These are phyloP conservation scores for Fusarium citri DNA, from an alignment of 2,329 filamentous ascomycete genomes.

Conservation along the genomic window DNA sequence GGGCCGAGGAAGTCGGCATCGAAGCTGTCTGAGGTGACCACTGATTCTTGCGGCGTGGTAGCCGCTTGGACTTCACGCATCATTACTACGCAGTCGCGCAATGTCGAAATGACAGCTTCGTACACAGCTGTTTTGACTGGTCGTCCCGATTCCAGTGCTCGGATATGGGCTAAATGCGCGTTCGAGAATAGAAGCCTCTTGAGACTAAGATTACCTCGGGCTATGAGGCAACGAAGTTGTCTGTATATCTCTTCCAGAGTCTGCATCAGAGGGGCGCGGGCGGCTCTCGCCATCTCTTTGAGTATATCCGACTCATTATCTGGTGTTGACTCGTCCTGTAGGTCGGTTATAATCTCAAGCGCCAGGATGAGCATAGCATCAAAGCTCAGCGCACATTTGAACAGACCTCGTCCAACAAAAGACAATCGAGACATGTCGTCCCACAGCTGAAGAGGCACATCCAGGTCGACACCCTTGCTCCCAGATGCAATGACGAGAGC, in stretches of 20 bases:
- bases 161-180: constrained; percentile 41
- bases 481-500: constrained; percentile 40
- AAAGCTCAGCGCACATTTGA: constrained; percentile 45
- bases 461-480: constrained; percentile 30
- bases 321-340: constrained; percentile 39
- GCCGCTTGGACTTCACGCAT: constrained; percentile 27
- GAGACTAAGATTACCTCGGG: constrained; percentile 40
- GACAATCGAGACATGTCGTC: constrained; percentile 41
- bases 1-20: constrained; percentile 31
- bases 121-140: constrained; percentile 40
- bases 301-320: constrained; percentile 38
- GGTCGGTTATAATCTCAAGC: constrained; percentile 41
- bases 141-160: constrained; percentile 37
- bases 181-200: constrained; percentile 43
- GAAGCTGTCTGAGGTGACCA: constrained; percentile 26
- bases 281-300: constrained; percentile 40
- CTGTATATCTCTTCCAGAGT: constrained; percentile 32
- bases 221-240: constrained; percentile 37
- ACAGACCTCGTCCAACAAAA: constrained; percentile 43
- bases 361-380: constrained; percentile 43
- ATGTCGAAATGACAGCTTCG: constrained; percentile 35
- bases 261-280: constrained; percentile 38
- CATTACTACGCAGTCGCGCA: constrained; percentile 35
- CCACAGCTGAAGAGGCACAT: constrained; percentile 29
- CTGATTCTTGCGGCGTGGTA: constrained; percentile 37